Base-by-base conservation (phyloP, 768 basidiomycete genomes). In the Fomitopsis pulvina region DNA sequence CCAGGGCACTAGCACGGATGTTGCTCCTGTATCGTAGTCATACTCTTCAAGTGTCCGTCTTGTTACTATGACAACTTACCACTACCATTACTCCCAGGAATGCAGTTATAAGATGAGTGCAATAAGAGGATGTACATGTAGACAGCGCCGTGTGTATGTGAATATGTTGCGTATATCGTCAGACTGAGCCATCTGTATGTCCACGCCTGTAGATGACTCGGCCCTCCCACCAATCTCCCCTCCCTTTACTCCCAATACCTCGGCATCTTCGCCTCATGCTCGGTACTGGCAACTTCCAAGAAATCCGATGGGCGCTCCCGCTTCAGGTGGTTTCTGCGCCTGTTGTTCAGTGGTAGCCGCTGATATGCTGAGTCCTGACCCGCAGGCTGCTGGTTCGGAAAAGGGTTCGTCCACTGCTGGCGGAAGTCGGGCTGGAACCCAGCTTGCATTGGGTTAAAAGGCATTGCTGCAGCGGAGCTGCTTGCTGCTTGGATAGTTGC, bases 351-450 rank as follows among this genome's bases (percentile, higher is more conserved):
- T 26, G 89, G 89, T 43, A 90, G 61, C 29, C 90, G 75, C 63
- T 92, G 90, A 63, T 92, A 92, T n/a, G 89, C 85, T 5, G 88
- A 91, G 54, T 92, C 89, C 60, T 82, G 80, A 5, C 75, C 74
- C 45, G 76, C 75, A 26, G 77, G 75, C 63, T 87, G 84, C 59
- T 87, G 84, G 53, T 77, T 80, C 41, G 73, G 57, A 62, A 75
- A 86, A 51, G 75, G 73, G 57, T 72, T 74, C 54, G 71, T 67
- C 70, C 72, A 77, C 30, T 60, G 71, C 68, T 71, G 64, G 53
- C 72, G 72, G 51, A 72, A 78, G 29, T 71, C 65, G 52, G 59
- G 57, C 52, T 60, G 64, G 40, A 24, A 48, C 58, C 57, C 59
- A 64, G 53, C 55, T 53, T 67, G 64, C 69, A 65, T 70, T 61